Conservation (phyloP, 2,329 filamentous ascomycete genomes). For the Sclerotinia glacialis region DNA sequence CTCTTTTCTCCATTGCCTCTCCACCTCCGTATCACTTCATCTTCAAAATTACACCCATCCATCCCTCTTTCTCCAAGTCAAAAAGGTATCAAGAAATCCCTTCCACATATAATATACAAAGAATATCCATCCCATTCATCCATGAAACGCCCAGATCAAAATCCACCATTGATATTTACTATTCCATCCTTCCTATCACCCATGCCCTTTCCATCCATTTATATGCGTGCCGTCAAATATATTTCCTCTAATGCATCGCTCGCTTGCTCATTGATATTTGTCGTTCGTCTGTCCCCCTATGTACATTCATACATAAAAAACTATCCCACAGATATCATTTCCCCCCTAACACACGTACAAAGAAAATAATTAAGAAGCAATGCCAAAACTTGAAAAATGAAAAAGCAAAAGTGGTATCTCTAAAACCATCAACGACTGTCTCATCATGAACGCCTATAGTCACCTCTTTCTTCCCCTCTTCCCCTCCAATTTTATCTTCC, state of each 20-base stretch:
- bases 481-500: constrained; percentile 7
- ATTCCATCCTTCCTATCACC: background rate
- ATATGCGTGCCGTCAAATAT: constrained; percentile 1
- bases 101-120: background rate
- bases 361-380: background rate
- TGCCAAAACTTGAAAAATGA: background rate
- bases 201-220: constrained; percentile 12
- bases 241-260: constrained; percentile 7
- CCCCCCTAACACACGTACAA: background rate
- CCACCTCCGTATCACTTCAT: background rate
- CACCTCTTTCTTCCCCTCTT: background rate
- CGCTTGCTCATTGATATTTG: background rate
- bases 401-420: constrained; percentile 11
- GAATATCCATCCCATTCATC: background rate
- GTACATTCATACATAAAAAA: constrained; percentile 3
- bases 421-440: background rate
- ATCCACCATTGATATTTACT: background rate
- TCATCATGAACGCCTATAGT: background rate
- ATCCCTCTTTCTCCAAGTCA: background rate
- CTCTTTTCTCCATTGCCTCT: background rate
- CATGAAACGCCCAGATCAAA: constrained; percentile 10
- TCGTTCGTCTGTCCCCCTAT: background rate
- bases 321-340: background rate
- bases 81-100: constrained; percentile 5
- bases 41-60: background rate